Evolutionary conservation across 1,139 yeast genomes (phyloP).

Genomic region (Zhuliangozyma parablackwelliae): DNA sequence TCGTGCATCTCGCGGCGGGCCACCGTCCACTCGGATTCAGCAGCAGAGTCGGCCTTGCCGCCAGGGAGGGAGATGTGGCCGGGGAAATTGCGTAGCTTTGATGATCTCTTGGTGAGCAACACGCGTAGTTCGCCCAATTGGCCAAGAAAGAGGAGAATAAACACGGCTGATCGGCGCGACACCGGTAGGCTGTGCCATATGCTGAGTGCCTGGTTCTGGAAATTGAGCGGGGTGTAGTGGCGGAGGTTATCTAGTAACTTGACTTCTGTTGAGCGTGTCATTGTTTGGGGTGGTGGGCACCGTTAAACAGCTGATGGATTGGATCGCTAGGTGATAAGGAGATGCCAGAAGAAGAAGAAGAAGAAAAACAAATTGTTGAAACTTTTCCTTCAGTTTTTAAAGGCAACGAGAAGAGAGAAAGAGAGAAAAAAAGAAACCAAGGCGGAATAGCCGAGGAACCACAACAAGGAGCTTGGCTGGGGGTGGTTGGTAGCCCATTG

Average conservation of each 20-base stretch:
- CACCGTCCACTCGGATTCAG: slow-evolving; percentile 66
- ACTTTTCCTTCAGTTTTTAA: too few relatives aligned
- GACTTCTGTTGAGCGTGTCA: slow-evolving; percentile 16
- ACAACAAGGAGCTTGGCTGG: too few relatives aligned
- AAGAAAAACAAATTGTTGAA: background rate
- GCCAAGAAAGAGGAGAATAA: slow-evolving; percentile 68
- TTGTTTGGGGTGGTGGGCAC: background rate
- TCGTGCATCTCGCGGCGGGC: slow-evolving; percentile 82
- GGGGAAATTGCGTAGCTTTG: slow-evolving; percentile 64
- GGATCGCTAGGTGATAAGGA: too few relatives aligned
- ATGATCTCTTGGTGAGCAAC: slow-evolving; percentile 70
- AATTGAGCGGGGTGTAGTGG: slow-evolving; percentile 20
- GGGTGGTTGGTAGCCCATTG: too few relatives aligned
- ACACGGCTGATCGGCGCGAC: slow-evolving; percentile 70
- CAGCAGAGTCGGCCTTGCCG: slow-evolving; percentile 68
- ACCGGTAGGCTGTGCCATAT: slow-evolving; percentile 59
- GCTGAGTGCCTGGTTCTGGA: slow-evolving; percentile 29
- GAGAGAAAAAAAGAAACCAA: background rate
- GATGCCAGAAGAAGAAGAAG: background rate
- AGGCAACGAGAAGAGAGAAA: background rate
- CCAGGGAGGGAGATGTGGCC: slow-evolving; percentile 92
- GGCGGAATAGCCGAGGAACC: background rate
- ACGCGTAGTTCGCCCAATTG: slow-evolving; percentile 70
- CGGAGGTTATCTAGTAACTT: slow-evolving; percentile 18
- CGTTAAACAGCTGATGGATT: too few relatives aligned